A percentile compares a stretch with the other conserved stretches of the same genome.
These are phyloP conservation scores for Cyphellophora europaea DNA, from an alignment of 2,329 filamentous ascomycete species.

Conservation along the genomic window DNA sequence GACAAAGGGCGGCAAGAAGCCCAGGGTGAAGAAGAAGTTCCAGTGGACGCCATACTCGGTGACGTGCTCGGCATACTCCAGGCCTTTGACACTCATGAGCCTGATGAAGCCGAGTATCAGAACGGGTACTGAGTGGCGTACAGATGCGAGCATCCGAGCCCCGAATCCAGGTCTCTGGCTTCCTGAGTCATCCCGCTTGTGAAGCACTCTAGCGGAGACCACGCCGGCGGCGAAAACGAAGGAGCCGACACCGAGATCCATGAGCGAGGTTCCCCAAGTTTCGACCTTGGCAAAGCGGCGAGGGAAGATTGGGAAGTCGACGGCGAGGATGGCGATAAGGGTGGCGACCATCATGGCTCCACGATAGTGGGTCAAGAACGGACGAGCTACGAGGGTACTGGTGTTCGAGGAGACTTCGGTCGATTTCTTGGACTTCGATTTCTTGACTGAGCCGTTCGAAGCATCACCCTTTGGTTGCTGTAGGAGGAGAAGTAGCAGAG, in stretches of 20 bases:
- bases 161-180: slow-evolving; percentile 26
- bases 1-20: slow-evolving; percentile 77
- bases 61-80: slow-evolving; percentile 95
- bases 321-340: slow-evolving; percentile 85
- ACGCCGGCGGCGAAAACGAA: slow-evolving; percentile 93
- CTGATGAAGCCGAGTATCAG: slow-evolving; percentile 70
- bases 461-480: not conserved
- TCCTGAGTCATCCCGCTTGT: slow-evolving; percentile 27
- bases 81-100: slow-evolving; percentile 79
- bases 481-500: slow-evolving; percentile 44
- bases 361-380: slow-evolving; percentile 86
- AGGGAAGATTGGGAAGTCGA: slow-evolving; percentile 89
- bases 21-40: slow-evolving; percentile 99
- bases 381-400: slow-evolving; percentile 56
- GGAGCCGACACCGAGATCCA: slow-evolving; percentile 94
- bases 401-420: not conserved
- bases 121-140: slow-evolving; percentile 75
- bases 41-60: slow-evolving; percentile 97
- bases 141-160: slow-evolving; percentile 54
- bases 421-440: slow-evolving; percentile 1
- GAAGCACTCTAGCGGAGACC: slow-evolving; percentile 67
- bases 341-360: slow-evolving; percentile 87
- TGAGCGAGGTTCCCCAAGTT: slow-evolving; percentile 98
- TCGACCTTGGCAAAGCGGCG: slow-evolving; percentile 95
- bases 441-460: slow-evolving; percentile 15